Conservation (phyloP, 768 basidiomycete genomes). For the Tulasnella sp. region DNA sequence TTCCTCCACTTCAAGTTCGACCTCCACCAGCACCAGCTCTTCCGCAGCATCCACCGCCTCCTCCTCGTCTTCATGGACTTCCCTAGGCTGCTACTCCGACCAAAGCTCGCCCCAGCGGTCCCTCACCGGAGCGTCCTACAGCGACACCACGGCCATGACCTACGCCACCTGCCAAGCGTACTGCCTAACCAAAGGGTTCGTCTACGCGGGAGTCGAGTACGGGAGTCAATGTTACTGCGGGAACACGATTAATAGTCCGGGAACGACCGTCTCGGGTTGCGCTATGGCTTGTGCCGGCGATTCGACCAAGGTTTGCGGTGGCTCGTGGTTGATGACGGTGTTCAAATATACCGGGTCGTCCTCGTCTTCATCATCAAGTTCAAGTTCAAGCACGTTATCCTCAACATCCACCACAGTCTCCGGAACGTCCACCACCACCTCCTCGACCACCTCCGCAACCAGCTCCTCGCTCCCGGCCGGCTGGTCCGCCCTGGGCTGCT, state of each 20-base stretch:
- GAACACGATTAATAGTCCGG: background rate
- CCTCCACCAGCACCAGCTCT: background rate
- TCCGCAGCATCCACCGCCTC: background rate
- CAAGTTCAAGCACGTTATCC: no score
- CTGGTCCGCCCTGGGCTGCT: conserved; percentile 4
- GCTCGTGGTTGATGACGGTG: background rate
- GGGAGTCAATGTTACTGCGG: conserved; percentile 15
- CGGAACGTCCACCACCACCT: background rate
- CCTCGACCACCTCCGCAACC: background rate
- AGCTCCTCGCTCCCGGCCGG: background rate
- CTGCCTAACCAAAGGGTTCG: background rate
- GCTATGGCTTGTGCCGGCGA: background rate
- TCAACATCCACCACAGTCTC: background rate
- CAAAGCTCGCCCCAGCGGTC: background rate
- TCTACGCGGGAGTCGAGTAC: conserved; percentile 19
- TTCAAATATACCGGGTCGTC: background rate
- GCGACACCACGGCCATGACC: background rate
- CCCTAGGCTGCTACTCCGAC: conserved; percentile 13
- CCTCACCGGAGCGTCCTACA: background rate
- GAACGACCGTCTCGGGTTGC: background rate
- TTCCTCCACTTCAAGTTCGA: background rate
- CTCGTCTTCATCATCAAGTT: no score
- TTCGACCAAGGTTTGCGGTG: background rate
- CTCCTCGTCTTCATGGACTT: background rate
- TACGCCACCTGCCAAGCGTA: background rate